Evolutionary conservation across 2,329 filamentous ascomycete genomes (phyloP), one percentile per base, ranked within the genome.

Genomic region (Hypoxylon sp.): DNA sequence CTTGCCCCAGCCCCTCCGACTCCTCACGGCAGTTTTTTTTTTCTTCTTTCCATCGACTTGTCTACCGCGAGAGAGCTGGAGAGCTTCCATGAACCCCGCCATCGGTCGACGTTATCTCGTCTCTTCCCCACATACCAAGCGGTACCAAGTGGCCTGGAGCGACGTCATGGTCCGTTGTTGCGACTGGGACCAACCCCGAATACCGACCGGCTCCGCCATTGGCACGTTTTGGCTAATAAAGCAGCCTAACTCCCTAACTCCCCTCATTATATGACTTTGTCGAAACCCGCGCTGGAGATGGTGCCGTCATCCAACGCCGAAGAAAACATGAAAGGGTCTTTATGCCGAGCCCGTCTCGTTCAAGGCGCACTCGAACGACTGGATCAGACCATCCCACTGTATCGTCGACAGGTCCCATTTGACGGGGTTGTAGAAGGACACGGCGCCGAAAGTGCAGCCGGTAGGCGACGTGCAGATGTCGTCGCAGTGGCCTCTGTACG

Each of bases 381-480:
- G 55, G 53, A 79, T 72, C 10, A 67, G 63, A n/a, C 55, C 72
- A 42, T 79, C 69, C 82, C 81, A 84, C 42, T 69, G 53, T 41
- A 81, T 77, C 23, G 71, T 72, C 21, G 73, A 70, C 48, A 84
- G 65, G 66, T 84, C 75, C 68, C 73, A 78, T 71, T 82, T 83
- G 73, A 80, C 52, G 53, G 72, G 66, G 65, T 78, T 80, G 60
- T 69, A 63, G 62, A 77, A 83, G 64, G 76, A 75, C 45, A 84
- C 73, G 6, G 74, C 66, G 29, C 81, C 82, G 56, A 81, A 75
- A 0, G 81, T 83, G 72, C 82, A 84, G 29, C 81, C 82, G 40
- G 77, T 79, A 2, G 80, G 80, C 42, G 80, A 82, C 3, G 48
- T 78, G 75, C 81, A 84, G 58, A 77, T 72, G 18, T 69, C 72